These are phyloP conservation scores for Naganishia sp. DNA, from an alignment of 1,284 basidiomycete species.

Conservation along the genomic window DNA sequence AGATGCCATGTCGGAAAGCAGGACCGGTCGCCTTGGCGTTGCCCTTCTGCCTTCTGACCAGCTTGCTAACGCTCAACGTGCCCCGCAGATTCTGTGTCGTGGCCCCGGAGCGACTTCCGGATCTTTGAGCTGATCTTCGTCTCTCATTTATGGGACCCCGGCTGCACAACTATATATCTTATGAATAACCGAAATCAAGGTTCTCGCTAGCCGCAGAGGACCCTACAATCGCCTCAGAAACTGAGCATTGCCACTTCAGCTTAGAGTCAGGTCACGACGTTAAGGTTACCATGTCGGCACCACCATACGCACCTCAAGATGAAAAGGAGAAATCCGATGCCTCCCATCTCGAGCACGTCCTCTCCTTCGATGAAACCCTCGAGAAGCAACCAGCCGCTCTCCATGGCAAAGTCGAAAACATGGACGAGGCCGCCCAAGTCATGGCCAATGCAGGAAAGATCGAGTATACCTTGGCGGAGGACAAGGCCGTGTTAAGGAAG, in stretches of 20 bases:
- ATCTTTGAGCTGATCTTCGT: too few species aligned
- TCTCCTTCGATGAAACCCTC: constrained; percentile 15
- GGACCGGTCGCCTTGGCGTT: too few species aligned
- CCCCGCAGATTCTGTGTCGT: too few species aligned
- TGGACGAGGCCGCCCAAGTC: constrained; percentile 44
- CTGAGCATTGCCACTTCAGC: too few species aligned
- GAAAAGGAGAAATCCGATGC: constrained; percentile 25
- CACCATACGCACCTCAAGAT: background rate
- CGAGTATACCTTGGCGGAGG: constrained; percentile 42
- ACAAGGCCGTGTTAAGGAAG: constrained; percentile 41
- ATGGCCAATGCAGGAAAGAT: constrained; percentile 42
- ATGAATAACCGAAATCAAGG: too few species aligned
- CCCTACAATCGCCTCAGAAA: too few species aligned
- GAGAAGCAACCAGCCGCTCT: constrained; percentile 30
- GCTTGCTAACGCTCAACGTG: background rate
- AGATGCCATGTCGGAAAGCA: too few species aligned
- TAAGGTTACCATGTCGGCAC: constrained; percentile 1
- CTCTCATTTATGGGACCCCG: too few species aligned
- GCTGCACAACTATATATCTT: too few species aligned
- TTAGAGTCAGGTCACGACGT: background rate
- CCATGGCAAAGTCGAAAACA: constrained; percentile 33
- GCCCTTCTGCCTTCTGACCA: background rate
- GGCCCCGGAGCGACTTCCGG: too few species aligned
- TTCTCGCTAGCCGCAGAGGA: too few species aligned
- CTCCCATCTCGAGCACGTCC: constrained; percentile 32